Conservation (phyloP, 148 eudicot genomes). For the Camellia lanceoleosa region DNA sequence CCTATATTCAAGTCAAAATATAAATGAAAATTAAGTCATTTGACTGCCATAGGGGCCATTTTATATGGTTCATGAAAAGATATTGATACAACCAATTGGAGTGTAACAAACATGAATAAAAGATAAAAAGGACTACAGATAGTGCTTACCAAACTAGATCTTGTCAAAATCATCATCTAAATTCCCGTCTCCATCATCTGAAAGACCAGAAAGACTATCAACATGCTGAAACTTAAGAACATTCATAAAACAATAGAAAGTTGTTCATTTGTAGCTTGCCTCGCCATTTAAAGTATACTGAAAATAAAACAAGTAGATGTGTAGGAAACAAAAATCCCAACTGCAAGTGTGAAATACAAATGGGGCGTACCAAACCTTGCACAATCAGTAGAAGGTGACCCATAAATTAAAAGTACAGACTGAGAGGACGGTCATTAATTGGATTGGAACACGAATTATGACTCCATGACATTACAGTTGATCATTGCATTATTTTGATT, state of each 20-base stretch:
- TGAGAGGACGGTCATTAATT: background rate
- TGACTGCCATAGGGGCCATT: background rate
- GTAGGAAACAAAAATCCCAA: background rate
- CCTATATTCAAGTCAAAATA: background rate
- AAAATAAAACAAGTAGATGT: background rate
- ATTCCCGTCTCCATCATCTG: slow-evolving; percentile 68
- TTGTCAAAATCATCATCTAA: slow-evolving; percentile 97
- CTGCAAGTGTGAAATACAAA: too few species aligned
- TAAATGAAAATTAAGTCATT: background rate
- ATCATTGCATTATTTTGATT: background rate
- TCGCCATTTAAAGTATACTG: background rate
- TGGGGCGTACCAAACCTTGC: background rate
- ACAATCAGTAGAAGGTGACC: background rate
- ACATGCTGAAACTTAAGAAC: background rate
- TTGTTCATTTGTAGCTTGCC: background rate
- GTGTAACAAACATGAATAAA: background rate
- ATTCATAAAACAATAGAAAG: background rate
- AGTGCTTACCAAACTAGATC: slow-evolving; percentile 68
- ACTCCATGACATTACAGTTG: background rate
- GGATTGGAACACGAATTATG: background rate
- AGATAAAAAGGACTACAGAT: background rate
- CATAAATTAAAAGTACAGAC: background rate
- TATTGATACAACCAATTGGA: background rate
- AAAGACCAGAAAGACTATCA: slow-evolving; percentile 23
- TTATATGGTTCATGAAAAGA: background rate